Conservation (phyloP, 768 basidiomycete species). For the Sporobolomyces pararoseus region DNA sequence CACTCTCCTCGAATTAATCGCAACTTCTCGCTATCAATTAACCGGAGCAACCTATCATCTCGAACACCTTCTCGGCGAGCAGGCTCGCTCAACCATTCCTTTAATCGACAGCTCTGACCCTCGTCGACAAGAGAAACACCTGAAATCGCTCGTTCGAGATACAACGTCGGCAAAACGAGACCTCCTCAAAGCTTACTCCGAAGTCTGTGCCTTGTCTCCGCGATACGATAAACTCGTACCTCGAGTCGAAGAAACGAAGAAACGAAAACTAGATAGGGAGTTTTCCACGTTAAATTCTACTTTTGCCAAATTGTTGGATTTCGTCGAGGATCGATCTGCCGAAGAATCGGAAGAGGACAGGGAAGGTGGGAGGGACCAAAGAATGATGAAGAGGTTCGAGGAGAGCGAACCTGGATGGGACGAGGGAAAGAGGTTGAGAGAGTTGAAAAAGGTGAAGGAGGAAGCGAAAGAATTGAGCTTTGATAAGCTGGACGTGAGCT, state of each 20-base stretch:
- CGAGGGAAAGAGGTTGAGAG: not conserved
- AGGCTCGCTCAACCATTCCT: too few relatives aligned
- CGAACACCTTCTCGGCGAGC: not conserved
- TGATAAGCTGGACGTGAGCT: too few relatives aligned
- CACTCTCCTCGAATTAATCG: constrained; percentile 2
- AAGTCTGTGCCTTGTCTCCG: not conserved
- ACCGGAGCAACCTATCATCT: constrained; percentile 3
- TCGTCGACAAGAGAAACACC: not conserved
- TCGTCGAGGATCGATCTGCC: constrained; percentile 22
- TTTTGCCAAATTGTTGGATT: constrained; percentile 20
- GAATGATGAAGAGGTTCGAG: not conserved
- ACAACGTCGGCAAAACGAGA: not conserved
- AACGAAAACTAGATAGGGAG: not conserved
- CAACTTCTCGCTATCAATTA: not conserved
- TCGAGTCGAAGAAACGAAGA: not conserved
- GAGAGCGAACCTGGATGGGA: constrained; percentile 14
- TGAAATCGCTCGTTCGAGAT: not conserved
- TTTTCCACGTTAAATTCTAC: not conserved
- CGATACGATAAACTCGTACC: not conserved
- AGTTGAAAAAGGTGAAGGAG: constrained; percentile 6
- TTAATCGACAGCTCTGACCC: not conserved
- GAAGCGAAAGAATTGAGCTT: too few relatives aligned
- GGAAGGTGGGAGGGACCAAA: not conserved
- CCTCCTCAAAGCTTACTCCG: not conserved
- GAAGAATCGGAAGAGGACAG: not conserved